Conservation (phyloP, 73 alveolate species). For the Symbiodinium natans region DNA sequence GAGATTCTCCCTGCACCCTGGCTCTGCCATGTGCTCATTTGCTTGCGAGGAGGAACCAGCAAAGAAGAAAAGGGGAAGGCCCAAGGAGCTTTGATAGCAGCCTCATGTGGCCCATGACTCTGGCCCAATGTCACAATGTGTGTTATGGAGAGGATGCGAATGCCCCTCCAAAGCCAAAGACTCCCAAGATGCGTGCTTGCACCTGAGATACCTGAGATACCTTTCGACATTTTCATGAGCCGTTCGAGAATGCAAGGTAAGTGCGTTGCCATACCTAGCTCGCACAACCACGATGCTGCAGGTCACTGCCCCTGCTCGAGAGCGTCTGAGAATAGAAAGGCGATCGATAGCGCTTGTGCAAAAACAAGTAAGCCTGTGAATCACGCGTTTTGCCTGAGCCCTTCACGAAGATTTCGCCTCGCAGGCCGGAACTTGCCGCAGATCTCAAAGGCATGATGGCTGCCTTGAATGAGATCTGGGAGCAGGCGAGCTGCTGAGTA, state of each 20-base stretch:
- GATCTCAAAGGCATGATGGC: constrained; percentile 65
- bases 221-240: no score
- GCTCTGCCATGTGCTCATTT: not conserved
- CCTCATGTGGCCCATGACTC: not conserved
- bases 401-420: no score
- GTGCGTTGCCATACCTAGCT: not conserved
- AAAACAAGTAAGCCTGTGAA: no score
- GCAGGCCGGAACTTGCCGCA: constrained; percentile 48
- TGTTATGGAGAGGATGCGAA: constrained; percentile 45
- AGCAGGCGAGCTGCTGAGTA: constrained; percentile 18
- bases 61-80: constrained; percentile 81
- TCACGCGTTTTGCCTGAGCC: no score
- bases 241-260: not conserved
- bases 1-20: no score
- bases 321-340: constrained; percentile 41
- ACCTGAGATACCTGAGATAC: not conserved
- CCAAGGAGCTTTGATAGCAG: constrained; percentile 16
- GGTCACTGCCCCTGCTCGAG: constrained; percentile 54
- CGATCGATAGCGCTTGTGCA: no score
- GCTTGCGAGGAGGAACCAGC: not conserved
- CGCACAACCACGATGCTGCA: not conserved
- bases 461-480: constrained; percentile 70
- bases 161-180: constrained; percentile 72
- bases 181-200: constrained; percentile 29
- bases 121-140: not conserved